Evolutionary conservation across 345 rosid species (phyloP), one percentile per base, ranked within the genome.

Genomic region (Brassica nigra): DNA sequence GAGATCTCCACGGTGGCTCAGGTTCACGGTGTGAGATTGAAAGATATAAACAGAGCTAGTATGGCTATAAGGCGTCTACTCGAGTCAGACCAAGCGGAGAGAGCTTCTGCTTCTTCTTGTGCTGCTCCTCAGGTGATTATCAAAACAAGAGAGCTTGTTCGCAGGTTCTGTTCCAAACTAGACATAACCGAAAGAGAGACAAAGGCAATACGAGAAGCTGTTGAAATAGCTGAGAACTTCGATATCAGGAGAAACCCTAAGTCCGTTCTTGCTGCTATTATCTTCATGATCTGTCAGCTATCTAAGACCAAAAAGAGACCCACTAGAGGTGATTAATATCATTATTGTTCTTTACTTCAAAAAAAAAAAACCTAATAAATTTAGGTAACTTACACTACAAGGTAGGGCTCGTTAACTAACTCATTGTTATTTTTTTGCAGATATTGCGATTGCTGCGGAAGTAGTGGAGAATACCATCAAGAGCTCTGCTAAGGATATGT

Each of bases 391-490:
- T 49, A 0, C 37, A 14, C 5, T 33, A 11, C 2, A 65, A 65
- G 71, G 23, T 63, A 74, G 69, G 58, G 29, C 15, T 23, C 27
- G 27, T 23, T 23, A 23, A 23, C 27, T 23, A 23, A 23, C 27
- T 23, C 27, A 23, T 23, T 23, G 27, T 23, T 23, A 23, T 23
- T 23, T 76, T 68, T 68, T 73, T 62, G 39, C 70, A 82, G 87
- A 85, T 15, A 75, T 85, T 14, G 77, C 66, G 5, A 0, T 20
- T 0, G 81, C 61, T 42, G 59, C 81, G 3, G 81, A 80, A 52
- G 83, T 83, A 0, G 84, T 80, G 16, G 74, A 85, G 68, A 52
- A 65, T n/a, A 85, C 87, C 0, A 71, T 83, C 59, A 85, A 72
- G 82, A 80, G 78, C 62, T 71, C 86, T 1, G 78, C 78, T 31